Base-by-base conservation (phyloP, 1,284 basidiomycete genomes). In the Ustilago xerochloae region DNA sequence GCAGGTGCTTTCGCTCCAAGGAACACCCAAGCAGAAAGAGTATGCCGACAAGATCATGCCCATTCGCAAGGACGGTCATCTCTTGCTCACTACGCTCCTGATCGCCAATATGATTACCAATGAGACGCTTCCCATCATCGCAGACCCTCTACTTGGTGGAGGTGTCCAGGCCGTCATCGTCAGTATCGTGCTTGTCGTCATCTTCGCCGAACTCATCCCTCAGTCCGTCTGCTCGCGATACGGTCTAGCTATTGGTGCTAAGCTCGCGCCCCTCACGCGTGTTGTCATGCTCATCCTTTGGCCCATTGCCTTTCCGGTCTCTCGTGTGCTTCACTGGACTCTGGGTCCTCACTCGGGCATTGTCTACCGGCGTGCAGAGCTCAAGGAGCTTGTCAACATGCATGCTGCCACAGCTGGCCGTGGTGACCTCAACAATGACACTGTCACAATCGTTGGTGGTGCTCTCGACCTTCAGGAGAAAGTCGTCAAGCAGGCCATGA, bases 161-260 rank as follows among this genome's bases (percentile, higher is more conserved):
- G 93, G 93, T 28, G 85, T 91, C 12, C 89, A 88, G 79, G 91
- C 92, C 49, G 82, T 84, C 38, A 68, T 82, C 32, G 73, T 81
- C 53, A 78, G 77, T 29, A 84, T 80, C 49, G 81, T 83, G 9
- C 63, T 84, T 8, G 79, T 84, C 65, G 78, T 84, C 75, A 92
- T 92, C 69, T 93, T 93, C 82, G 87, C 92, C 49, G 94, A 97
- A 86, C 92, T 97, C 75, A 97, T 97, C 64, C 94, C 94, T 0
- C 88, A 88, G 76, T 85, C 86, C 26, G 86, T 87, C 28, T 85
- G 85, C 57, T 79, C 84, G 10, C 80, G 84, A 9, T 85, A 84
- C 66, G 85, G 84, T 6, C 72, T 85, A 20, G 76, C 66, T 15
- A 80, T 85, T 45, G 83, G 83, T 41, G 84, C 85, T 28, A 72